A percentile compares a stretch with the other conserved stretches of the same genome.
phyloP scores from a whole-genome alignment of 257 asterid genomes.

The Nicotiana noctiflora region DNA sequence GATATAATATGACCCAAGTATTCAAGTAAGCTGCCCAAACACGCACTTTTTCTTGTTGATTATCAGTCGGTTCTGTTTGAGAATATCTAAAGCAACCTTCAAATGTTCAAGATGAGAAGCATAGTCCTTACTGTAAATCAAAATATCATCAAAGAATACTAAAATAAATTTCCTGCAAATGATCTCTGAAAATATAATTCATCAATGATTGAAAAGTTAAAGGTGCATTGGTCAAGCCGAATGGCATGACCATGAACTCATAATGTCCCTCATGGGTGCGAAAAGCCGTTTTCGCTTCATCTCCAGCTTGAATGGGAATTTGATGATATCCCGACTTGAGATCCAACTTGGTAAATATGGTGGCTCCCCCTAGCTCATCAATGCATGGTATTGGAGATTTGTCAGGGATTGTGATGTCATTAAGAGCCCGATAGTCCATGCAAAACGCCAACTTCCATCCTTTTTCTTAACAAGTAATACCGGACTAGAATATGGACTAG shows the following conservation, averaged over 20 bases:
- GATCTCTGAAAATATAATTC: not conserved
- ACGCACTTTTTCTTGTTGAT: not conserved
- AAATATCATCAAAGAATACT: not conserved
- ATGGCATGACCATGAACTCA: not conserved
- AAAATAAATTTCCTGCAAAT: not conserved
- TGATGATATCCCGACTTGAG: not conserved
- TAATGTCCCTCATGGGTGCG: not conserved
- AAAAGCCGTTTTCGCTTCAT: not conserved
- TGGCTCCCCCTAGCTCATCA: not conserved
- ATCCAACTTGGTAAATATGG: not conserved
- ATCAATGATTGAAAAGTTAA: not conserved
- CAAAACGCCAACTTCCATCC: not conserved
- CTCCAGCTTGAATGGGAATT: not conserved
- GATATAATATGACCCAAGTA: not conserved
- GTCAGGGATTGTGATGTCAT: not conserved
- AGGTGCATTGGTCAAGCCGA: not conserved
- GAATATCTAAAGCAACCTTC: not conserved
- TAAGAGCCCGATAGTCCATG: not conserved
- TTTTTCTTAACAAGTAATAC: not conserved
- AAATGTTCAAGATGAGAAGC: not conserved
- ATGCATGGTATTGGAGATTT: not conserved
- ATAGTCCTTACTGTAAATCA: not conserved
- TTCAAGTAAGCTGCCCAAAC: not conserved
- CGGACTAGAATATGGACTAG: not conserved
- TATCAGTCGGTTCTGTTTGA: not conserved